phyloP scores from a whole-genome alignment of 2,329 filamentous ascomycete species.

The Ophiostoma himal-ulmi region DNA sequence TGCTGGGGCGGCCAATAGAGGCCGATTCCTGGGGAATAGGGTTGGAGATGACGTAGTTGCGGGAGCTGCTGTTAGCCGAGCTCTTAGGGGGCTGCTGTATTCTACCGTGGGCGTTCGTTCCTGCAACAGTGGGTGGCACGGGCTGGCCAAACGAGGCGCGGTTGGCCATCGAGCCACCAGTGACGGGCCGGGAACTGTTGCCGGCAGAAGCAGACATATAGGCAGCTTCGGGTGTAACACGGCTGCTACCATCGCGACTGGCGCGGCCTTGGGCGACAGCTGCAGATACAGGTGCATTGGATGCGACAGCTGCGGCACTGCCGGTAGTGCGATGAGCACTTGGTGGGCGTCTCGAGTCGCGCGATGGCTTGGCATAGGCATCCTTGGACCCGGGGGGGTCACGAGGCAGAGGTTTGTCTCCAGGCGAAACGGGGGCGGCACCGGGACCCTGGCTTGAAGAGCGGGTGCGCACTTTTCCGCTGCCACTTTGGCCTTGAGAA shows the following conservation, averaged over 20 bases:
- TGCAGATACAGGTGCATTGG: constrained; percentile 37
- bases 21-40: constrained; percentile 54
- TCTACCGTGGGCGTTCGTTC: constrained; percentile 81
- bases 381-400: constrained; percentile 49
- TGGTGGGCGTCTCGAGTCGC: constrained; percentile 40
- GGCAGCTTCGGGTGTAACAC: constrained; percentile 42
- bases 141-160: constrained; percentile 83
- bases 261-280: constrained; percentile 10
- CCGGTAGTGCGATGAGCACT: constrained; percentile 44
- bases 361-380: constrained; percentile 36
- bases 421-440: constrained; percentile 36
- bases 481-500: constrained; percentile 24
- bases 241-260: constrained; percentile 38
- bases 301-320: constrained; percentile 29
- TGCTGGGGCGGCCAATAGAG: constrained; percentile 53
- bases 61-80: constrained; percentile 35
- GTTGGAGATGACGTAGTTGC: constrained; percentile 66
- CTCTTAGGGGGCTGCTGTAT: constrained; percentile 70
- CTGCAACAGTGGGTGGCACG: constrained; percentile 76
- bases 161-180: constrained; percentile 67
- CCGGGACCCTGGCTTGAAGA: constrained; percentile 50
- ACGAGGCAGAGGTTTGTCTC: constrained; percentile 55
- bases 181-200: constrained; percentile 59
- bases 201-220: constrained; percentile 42
- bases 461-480: constrained; percentile 45